Conservation (phyloP, 1,284 basidiomycete genomes). For the Sporisorium iseilematis-ciliati region DNA sequence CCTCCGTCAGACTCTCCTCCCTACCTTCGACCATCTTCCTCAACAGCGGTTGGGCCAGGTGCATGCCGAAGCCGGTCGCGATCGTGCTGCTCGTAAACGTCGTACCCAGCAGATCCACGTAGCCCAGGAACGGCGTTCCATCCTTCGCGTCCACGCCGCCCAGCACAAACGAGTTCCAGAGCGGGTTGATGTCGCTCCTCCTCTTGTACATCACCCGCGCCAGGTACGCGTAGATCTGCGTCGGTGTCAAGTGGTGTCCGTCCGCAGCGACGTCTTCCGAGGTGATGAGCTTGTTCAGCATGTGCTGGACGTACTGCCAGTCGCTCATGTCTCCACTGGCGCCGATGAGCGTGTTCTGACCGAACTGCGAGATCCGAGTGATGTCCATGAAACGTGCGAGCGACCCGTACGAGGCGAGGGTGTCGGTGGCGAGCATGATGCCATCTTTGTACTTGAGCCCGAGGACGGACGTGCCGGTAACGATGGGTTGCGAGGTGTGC, state of each 20-base stretch:
- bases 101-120: conserved; percentile 95
- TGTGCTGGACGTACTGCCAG: conserved; percentile 90
- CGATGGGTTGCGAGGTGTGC: conserved; percentile 81
- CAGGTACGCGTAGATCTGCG: conserved; percentile 93
- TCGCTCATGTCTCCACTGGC: conserved; percentile 98
- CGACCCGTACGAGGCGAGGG: conserved; percentile 95
- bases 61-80: conserved; percentile 94
- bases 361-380: conserved; percentile 85
- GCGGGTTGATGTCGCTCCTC: conserved; percentile 87
- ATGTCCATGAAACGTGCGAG: conserved; percentile 97
- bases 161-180: conserved; percentile 95
- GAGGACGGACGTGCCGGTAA: conserved; percentile 95
- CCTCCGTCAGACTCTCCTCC: conserved; percentile 81
- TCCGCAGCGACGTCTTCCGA: conserved; percentile 86
- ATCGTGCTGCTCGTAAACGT: conserved; percentile 95
- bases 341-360: conserved; percentile 83
- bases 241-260: conserved; percentile 85
- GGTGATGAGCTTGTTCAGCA: conserved; percentile 69
- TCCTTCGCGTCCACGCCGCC: conserved; percentile 72
- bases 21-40: conserved; percentile 87
- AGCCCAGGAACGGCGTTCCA: conserved; percentile 75
- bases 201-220: conserved; percentile 90
- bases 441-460: conserved; percentile 95
- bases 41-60: conserved; percentile 92
- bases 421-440: conserved; percentile 99